phyloP scores from a whole-genome alignment of 306 rosid genomes.

The Begonia masoniana region DNA sequence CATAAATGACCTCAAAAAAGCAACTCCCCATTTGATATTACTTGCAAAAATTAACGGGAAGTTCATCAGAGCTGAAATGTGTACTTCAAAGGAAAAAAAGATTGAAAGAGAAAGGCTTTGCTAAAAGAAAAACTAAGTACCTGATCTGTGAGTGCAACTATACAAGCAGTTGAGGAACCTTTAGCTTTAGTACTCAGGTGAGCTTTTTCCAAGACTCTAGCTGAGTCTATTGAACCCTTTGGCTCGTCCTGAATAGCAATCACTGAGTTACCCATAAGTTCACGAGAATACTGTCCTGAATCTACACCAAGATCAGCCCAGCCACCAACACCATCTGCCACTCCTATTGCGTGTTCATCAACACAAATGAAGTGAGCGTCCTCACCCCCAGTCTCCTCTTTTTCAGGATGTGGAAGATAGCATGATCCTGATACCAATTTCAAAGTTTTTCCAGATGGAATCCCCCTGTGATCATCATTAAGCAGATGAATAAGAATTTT shows the following conservation, averaged over 20 bases:
- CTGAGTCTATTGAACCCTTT: constrained; percentile 86
- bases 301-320: constrained; percentile 93
- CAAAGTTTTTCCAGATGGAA: constrained; percentile 40
- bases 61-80: too few relatives aligned
- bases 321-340: constrained; percentile 99
- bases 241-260: constrained; percentile 83
- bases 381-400: constrained; percentile 98
- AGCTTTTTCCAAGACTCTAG: constrained; percentile 90
- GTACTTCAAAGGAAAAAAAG: too few relatives aligned
- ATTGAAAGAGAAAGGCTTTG: background rate
- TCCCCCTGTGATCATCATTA: constrained; percentile 36
- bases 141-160: constrained; percentile 83
- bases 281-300: constrained; percentile 81
- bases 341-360: constrained; percentile 89
- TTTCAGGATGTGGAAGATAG: constrained; percentile 92
- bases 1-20: too few relatives aligned
- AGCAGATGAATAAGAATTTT: background rate
- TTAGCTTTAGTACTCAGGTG: constrained; percentile 77
- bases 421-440: constrained; percentile 80
- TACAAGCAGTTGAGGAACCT: constrained; percentile 98
- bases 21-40: too few relatives aligned
- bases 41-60: too few relatives aligned
- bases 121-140: constrained; percentile 23
- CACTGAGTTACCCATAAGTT: constrained; percentile 89
- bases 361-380: constrained; percentile 94